Conservation (phyloP, 805 yeast genomes). For the Candida vaughaniae region DNA sequence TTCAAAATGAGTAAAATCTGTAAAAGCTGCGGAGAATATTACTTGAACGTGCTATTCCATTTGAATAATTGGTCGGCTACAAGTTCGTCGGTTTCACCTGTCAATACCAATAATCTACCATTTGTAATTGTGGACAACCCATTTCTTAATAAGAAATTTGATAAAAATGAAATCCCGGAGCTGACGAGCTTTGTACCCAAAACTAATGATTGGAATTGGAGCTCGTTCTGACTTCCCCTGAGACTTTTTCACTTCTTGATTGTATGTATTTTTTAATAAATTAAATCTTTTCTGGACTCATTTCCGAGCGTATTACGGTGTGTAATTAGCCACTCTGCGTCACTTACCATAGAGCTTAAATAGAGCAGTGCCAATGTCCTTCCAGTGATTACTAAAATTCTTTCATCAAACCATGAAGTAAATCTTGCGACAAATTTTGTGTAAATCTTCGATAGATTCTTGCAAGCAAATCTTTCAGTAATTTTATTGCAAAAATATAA, state of each 20-base stretch:
- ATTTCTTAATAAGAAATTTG: slow-evolving; percentile 10
- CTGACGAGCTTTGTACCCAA: slow-evolving; percentile 19
- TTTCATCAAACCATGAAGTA: no score
- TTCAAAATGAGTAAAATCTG: slow-evolving; percentile 31
- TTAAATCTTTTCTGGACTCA: neutral
- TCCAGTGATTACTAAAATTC: no score
- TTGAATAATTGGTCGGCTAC: slow-evolving; percentile 8
- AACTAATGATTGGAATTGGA: slow-evolving; percentile 50
- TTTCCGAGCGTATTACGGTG: no score
- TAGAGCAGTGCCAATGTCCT: no score
- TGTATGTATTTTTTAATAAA: neutral
- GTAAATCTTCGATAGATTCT: no score
- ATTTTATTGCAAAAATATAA: no score
- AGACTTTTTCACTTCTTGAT: neutral
- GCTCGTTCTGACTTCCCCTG: slow-evolving; percentile 37
- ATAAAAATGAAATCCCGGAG: slow-evolving; percentile 5
- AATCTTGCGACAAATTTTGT: no score
- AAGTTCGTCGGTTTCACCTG: neutral
- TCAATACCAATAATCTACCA: slow-evolving; percentile 10
- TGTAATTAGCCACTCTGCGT: no score
- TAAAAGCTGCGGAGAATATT: slow-evolving; percentile 30
- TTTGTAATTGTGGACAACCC: slow-evolving; percentile 34
- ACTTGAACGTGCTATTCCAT: slow-evolving; percentile 16
- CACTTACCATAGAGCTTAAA: neutral
- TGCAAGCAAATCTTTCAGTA: no score